phyloP scores from a whole-genome alignment of 805 yeast species.

The Candida ortonii region DNA sequence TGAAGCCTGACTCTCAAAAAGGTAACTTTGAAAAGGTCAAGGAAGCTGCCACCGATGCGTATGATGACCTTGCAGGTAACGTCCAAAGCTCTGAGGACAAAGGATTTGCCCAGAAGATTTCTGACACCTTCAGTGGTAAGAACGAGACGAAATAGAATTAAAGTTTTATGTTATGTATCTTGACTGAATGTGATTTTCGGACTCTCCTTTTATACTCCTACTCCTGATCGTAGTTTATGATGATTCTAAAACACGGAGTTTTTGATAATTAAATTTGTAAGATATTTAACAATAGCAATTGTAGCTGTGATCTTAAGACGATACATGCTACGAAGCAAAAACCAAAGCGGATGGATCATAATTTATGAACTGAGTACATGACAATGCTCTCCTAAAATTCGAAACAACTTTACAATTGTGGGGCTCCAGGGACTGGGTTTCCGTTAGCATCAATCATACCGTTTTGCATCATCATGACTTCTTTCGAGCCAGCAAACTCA shows the following conservation, averaged over 20 bases:
- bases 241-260: too few species aligned
- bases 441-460: constrained; percentile 81
- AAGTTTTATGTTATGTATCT: constrained; percentile 34
- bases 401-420: constrained; percentile 38
- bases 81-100: constrained; percentile 65
- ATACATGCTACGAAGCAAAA: too few species aligned
- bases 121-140: constrained; percentile 64
- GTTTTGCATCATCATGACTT: constrained; percentile 86
- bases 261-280: too few species aligned
- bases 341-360: too few species aligned
- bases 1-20: constrained; percentile 73
- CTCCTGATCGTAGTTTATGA: too few species aligned
- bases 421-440: constrained; percentile 81
- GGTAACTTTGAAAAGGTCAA: constrained; percentile 60
- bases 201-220: too few species aligned
- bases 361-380: too few species aligned
- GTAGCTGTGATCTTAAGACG: too few species aligned
- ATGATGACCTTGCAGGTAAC: constrained; percentile 59
- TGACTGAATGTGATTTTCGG: constrained; percentile 34
- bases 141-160: constrained; percentile 21
- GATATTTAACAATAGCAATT: too few species aligned
- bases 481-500: constrained; percentile 93
- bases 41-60: constrained; percentile 64
- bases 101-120: constrained; percentile 64
- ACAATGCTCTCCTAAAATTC: too few species aligned